A percentile compares a stretch with the other conserved stretches of the same genome.
phyloP scores from a whole-genome alignment of 352 stramenopile genomes.

The Phytophthora sp. region DNA sequence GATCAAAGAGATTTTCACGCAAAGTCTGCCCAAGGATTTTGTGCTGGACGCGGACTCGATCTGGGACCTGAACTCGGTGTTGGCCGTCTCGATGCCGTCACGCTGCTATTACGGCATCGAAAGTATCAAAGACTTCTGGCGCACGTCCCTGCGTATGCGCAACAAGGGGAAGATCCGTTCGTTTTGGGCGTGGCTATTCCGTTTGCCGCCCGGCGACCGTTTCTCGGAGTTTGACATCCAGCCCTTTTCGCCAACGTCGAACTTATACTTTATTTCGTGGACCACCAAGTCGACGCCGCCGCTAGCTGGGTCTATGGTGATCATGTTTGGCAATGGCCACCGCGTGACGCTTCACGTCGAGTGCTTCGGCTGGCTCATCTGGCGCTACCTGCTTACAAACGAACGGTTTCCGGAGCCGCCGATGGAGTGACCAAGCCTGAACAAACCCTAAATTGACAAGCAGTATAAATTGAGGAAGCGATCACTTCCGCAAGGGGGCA shows the following conservation, averaged over 20 bases:
- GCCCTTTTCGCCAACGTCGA: conserved; percentile 73
- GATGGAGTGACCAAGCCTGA: conserved; percentile 42
- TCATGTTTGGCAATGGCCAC: conserved; percentile 86
- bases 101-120: conserved; percentile 88
- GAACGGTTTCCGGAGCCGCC: conserved; percentile 74
- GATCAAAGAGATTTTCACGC: conserved; percentile 90
- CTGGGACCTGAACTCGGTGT: conserved; percentile 85
- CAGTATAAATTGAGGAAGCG: background rate
- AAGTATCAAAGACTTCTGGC: conserved; percentile 89
- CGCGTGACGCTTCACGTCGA: conserved; percentile 86
- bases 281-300: conserved; percentile 81
- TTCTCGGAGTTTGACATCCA: conserved; percentile 81
- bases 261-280: conserved; percentile 87
- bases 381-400: conserved; percentile 85
- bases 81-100: conserved; percentile 85
- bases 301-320: conserved; percentile 78
- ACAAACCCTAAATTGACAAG: background rate
- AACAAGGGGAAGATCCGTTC: conserved; percentile 90
- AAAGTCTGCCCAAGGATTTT: conserved; percentile 86
- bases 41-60: conserved; percentile 85
- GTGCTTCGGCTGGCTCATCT: conserved; percentile 88
- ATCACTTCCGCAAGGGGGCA: no score
- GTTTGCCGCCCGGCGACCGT: conserved; percentile 71
- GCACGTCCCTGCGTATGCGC: conserved; percentile 82
- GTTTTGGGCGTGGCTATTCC: conserved; percentile 88